Conservation (phyloP, 352 stramenopile species). For the Pythium oligandrum region DNA sequence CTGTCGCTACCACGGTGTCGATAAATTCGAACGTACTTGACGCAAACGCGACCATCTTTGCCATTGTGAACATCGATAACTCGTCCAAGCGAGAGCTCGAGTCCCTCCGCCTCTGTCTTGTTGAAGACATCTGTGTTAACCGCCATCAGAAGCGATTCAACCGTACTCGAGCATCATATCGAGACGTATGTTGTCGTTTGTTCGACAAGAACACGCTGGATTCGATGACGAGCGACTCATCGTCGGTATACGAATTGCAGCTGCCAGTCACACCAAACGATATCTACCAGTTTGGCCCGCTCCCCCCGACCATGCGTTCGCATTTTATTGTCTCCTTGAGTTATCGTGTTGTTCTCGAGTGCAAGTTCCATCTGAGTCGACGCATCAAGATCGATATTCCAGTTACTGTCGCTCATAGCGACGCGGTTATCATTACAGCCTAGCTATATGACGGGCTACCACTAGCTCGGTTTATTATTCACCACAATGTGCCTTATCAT, state of each 20-base stretch:
- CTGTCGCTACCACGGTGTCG: neutral
- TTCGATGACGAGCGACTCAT: neutral
- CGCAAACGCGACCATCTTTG: neutral
- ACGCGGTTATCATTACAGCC: no score
- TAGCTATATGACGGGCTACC: no score
- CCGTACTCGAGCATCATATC: neutral
- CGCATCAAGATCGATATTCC: neutral
- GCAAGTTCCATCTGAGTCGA: neutral
- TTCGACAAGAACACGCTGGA: neutral
- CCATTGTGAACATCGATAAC: neutral
- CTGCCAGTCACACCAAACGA: slow-evolving; percentile 7
- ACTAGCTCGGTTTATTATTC: no score
- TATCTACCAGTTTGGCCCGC: neutral
- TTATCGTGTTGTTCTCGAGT: neutral
- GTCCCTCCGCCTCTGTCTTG: slow-evolving; percentile 4
- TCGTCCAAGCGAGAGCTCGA: slow-evolving; percentile 2
- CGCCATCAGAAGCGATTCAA: slow-evolving; percentile 1
- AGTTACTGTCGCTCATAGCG: neutral
- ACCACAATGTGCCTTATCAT: no score
- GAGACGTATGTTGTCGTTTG: neutral
- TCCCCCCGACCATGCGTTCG: slow-evolving; percentile 9
- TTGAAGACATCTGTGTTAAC: slow-evolving; percentile 9
- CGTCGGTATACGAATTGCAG: neutral
- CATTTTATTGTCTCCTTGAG: neutral
- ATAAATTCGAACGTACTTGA: slow-evolving; percentile 2